Evolutionary conservation across 352 stramenopile genomes (phyloP).

Genomic region (Phytophthora rubi): DNA sequence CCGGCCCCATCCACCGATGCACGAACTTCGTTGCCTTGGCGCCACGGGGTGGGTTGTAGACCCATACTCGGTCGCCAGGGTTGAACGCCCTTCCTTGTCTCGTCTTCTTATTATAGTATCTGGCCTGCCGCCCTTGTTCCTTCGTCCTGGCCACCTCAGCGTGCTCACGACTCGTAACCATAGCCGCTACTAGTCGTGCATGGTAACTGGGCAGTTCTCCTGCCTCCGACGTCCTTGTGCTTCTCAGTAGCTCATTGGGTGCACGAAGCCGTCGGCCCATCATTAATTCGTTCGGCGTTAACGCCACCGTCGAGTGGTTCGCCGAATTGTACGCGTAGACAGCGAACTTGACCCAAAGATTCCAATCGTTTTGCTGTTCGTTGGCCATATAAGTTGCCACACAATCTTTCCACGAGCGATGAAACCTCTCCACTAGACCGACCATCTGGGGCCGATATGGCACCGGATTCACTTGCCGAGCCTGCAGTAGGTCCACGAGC

Average conservation of each 20-base stretch:
- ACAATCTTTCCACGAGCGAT: not conserved
- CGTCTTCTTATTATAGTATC: not conserved
- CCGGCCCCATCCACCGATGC: no score
- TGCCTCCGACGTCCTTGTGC: not conserved
- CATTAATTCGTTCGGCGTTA: not conserved
- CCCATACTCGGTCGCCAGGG: not conserved
- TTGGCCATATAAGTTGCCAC: no score
- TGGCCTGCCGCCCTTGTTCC: not conserved
- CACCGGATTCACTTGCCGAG: not conserved
- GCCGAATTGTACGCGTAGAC: no score
- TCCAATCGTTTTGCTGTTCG: no score
- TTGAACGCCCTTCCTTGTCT: not conserved
- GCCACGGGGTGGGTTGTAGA: not conserved
- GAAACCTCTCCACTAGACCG: not conserved
- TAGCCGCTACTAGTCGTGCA: not conserved
- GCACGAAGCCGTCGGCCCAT: not conserved
- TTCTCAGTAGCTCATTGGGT: not conserved
- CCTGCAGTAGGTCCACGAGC: not conserved
- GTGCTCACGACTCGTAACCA: not conserved
- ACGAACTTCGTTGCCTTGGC: not conserved
- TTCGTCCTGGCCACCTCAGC: not conserved
- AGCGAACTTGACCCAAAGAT: no score
- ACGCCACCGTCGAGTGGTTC: not conserved
- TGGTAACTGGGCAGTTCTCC: not conserved
- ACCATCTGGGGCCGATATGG: not conserved